Evolutionary conservation across 306 rosid species (phyloP), one percentile per base, ranked within the genome.

Genomic region (Rosa multiflora): DNA sequence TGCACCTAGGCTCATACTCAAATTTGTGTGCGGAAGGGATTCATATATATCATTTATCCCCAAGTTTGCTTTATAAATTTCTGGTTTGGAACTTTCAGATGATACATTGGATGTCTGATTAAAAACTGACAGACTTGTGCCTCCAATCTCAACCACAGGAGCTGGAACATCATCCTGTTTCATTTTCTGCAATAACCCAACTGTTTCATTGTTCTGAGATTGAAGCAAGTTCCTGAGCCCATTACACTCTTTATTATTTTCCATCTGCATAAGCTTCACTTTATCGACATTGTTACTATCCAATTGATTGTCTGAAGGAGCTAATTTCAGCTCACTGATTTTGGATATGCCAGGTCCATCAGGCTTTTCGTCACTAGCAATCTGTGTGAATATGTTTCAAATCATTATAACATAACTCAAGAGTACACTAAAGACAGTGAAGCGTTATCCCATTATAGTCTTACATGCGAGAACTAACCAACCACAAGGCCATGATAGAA

Each of bases 1-100:
- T 67, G 86, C 72, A 67, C 96, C 91, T 76, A 92, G 67, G 67
- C 93, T 79, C 94, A 89, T 91, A 73, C 88, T 90, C 91, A 91
- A 85, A 82, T 87, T 94, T 82, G 95, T 91, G 12, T 85, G 97
- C 7, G 92, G 86, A 61, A 89, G 81, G 40, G 97, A 81, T 70
- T 94, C 95, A 87, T 86, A 91, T 74, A 82, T 74, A 86, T 87
- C 88, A 85, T 82, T 89, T 76, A 85, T 76, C 78, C 88, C 88
- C 4, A 72, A 74, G 40, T 87, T 89, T 82, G 85, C 86, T 83
- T 84, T 91, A 79, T 76, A 78, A 55, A 67, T 80, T 69, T 89
- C 97, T 79, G 78, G 79, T 84, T 88, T 89, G 78, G 90, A 74
- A 73, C 89, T 77, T 81, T 87, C 90, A 73, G 87, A 86, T 21